Percentiles rank a stretch among this genome's conserved stretches.
Evolutionary conservation across 1,284 basidiomycete species (phyloP).

Genomic region (Psilocybe mexicana): DNA sequence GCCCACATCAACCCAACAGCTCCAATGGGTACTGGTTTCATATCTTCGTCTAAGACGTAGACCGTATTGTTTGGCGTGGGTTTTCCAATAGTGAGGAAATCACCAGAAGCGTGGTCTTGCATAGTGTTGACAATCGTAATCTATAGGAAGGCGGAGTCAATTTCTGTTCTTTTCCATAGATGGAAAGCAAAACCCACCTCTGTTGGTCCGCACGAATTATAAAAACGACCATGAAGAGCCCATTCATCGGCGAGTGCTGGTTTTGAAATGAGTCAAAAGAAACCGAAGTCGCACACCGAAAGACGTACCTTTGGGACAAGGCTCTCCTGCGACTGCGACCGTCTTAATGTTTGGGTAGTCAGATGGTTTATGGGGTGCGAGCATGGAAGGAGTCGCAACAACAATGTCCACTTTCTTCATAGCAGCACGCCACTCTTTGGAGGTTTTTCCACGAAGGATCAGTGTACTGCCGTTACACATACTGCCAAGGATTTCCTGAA

Average conservation of each 20-base stretch:
- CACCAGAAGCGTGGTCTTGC: constrained; percentile 45
- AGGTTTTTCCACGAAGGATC: constrained; percentile 54
- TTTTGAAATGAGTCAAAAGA: constrained; percentile 1
- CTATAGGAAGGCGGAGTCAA: constrained; percentile 27
- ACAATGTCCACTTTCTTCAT: constrained; percentile 60
- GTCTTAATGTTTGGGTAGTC: constrained; percentile 60
- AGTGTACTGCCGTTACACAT: constrained; percentile 58
- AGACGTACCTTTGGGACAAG: constrained; percentile 53
- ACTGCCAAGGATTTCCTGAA: constrained; percentile 58
- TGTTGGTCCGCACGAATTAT: constrained; percentile 31
- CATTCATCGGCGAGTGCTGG: constrained; percentile 57
- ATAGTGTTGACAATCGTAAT: constrained; percentile 64
- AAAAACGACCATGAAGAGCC: constrained; percentile 46
- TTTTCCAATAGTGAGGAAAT: constrained; percentile 49
- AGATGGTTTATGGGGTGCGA: constrained; percentile 50
- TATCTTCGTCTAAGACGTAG: constrained; percentile 54
- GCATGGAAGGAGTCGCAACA: constrained; percentile 55
- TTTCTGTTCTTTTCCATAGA: background rate
- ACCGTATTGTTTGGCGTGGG: constrained; percentile 62
- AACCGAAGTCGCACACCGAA: background rate
- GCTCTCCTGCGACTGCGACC: constrained; percentile 61
- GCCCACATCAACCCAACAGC: constrained; percentile 60
- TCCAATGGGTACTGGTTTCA: constrained; percentile 52
- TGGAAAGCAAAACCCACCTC: constrained; percentile 19
- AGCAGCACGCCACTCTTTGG: constrained; percentile 54